Base-by-base conservation (phyloP, 108 stramenopile genomes). In the Skeletonema menzelii region DNA sequence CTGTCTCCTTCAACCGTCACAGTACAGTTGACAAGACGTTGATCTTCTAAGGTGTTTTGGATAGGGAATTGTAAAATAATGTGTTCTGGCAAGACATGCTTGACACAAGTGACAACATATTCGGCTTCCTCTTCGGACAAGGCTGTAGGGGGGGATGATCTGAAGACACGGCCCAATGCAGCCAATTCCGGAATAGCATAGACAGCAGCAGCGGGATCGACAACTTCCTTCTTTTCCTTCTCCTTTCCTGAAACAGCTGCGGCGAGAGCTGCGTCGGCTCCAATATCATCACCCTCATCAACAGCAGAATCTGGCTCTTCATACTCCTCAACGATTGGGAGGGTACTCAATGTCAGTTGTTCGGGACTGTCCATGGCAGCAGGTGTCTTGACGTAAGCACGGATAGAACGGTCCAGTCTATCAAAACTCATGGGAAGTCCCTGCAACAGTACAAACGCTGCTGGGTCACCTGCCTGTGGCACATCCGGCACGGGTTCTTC, bases 51-150 rank as follows among this genome's bases (percentile, higher is more conserved):
- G 20, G 96, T 96, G 83, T 97, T 97, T 40, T 87, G 81, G 49
- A 97, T 87, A 14, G 72, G 62, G 65, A 97, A 97, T 64, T 97
- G 91, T 26, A 97, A 79, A 55, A 97, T 89, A 0, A 97, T 82
- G 70, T 87, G 85, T 38, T 91, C 84, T 26, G 68, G 76, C 68
- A 96, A 88, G 38, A 97, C 82, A 73, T 97, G 96, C 75, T 95
- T 96, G 76, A 83, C 74, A 44, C 89, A 90, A 19, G 67, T 65
- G 27, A 94, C 91, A 22, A 89, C 82, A 78, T 94, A 94, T 63
- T 94, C 93, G 13, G 82, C 87, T 76, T 94, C 93, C 38, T 70
- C 75, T 68, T 94, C 93, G 0, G 91, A 89, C 30, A 92, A 78
- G 26, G 56, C 72, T 0, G 69, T 73, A 10, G 88, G 77, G 22